Base-by-base conservation (phyloP, 495 filamentous ascomycete species). In the Lophiostoma macrostomum region DNA sequence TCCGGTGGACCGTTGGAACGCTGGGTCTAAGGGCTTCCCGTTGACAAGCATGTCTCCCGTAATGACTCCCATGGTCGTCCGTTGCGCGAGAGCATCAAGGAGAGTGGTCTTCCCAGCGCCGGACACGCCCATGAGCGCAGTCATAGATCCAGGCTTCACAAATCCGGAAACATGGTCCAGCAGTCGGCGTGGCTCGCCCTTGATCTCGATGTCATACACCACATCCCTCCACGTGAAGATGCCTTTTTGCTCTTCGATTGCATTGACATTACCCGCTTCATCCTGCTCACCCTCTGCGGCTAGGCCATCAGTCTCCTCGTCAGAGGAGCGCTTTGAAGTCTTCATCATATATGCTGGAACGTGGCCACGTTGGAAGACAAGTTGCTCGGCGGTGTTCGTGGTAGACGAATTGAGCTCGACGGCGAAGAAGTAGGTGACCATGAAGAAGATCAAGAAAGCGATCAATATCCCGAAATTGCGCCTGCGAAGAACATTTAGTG, bases 1-100 rank as follows among this genome's bases (percentile, higher is more conserved):
- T 23, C 90, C 90, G 1, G 89, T 94, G 72, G 90, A 90, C 22
- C 90, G 84, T 63, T 91, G 88, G 76, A 95, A 95, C 0, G 85
- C 87, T 14, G 77, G 73, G 61, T 91, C 86, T 13, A 84, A 76
- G 29, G 76, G 80, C 18, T 74, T 76, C 0, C 87, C 90, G 59
- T 91, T 84, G 4, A 95, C 86, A 4, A 91, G 48, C 66, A 70
- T 70, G 36, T 68, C 64, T 5, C 66, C 66, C 10, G 41, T 57
- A 24, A 70, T 61, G 8, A 91, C 83, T 56, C 90, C 90, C 78
- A 90, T 88, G 0, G 84, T 84, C 28, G 85, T 87, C 61, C 90
- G 80, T 50, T 83, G 80, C 18, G 89, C 89, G 41, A 88, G 67
- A 36, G 81, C 79, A 71, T 88, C 80, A 2, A 85, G 73, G 4